Percentiles rank a stretch among this genome's conserved stretches.
These are phyloP conservation scores for Capsicum rhomboideum DNA, from an alignment of 257 asterid genomes.

Conservation along the genomic window DNA sequence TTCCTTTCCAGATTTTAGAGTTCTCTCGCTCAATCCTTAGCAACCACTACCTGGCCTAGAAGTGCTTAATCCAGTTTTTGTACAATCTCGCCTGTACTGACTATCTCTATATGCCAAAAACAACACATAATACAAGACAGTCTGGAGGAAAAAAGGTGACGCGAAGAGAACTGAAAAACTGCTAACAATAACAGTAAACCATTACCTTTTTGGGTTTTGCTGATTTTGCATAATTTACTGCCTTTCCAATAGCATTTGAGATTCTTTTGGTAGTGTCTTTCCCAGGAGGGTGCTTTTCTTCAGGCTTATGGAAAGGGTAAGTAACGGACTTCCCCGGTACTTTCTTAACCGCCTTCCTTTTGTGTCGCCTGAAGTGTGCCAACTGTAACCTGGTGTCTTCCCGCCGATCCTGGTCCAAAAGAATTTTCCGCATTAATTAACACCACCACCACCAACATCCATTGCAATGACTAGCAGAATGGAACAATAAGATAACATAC, in stretches of 20 bases:
- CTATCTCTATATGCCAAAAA: not conserved
- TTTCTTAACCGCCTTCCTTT: constrained; percentile 79
- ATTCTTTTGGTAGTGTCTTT: constrained; percentile 81
- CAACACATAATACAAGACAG: not conserved
- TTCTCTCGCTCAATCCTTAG: not conserved
- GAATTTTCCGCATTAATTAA: not conserved
- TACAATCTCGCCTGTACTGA: not conserved
- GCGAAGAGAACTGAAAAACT: not conserved
- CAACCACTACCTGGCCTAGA: not conserved
- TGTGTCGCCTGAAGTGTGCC: constrained; percentile 85
- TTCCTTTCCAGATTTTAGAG: not conserved
- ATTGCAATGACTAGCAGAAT: not conserved
- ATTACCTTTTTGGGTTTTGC: constrained; percentile 76
- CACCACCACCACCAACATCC: not conserved
- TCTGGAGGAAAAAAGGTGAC: not conserved
- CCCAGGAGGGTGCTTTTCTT: constrained; percentile 81
- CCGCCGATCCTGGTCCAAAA: constrained; percentile 71
- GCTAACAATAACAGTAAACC: constrained; percentile 1
- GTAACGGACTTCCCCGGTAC: constrained; percentile 54
- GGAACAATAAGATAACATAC: constrained; percentile 12
- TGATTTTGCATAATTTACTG: constrained; percentile 80
- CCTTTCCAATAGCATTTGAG: constrained; percentile 87
- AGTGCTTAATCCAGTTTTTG: not conserved
- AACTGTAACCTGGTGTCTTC: constrained; percentile 80
- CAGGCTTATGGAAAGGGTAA: constrained; percentile 84